Percentiles rank a stretch among this genome's conserved stretches.
Evolutionary conservation across 169 alveolate genomes (phyloP).

Genomic region (Plasmodium sp.): DNA sequence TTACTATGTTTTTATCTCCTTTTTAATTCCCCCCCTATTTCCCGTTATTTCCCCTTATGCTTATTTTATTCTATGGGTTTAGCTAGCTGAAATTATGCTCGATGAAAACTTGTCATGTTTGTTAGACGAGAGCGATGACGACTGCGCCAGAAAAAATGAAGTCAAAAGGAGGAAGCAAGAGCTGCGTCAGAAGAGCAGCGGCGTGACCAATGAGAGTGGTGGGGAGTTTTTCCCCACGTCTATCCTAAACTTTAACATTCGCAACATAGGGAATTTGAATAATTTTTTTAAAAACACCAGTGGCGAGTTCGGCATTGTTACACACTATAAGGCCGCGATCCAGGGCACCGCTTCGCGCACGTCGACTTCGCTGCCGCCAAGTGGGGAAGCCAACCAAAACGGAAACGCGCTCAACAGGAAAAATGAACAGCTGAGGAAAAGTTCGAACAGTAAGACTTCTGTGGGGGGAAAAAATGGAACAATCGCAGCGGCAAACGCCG

Average conservation of each 20-base stretch:
- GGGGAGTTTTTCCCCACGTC: constrained; percentile 11
- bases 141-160: constrained; percentile 7
- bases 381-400: not conserved
- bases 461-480: not conserved
- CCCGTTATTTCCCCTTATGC: not conserved
- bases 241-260: constrained; percentile 40
- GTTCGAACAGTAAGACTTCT: not conserved
- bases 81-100: constrained; percentile 27
- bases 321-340: not conserved
- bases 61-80: not conserved
- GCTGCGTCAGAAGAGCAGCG: not conserved
- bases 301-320: not conserved
- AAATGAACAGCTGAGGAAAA: constrained; percentile 5
- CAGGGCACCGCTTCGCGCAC: not conserved
- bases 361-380: not conserved
- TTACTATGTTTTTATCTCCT: not conserved
- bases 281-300: constrained; percentile 39
- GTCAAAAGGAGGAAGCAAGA: constrained; percentile 7
- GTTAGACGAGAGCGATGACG: constrained; percentile 74
- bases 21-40: not conserved
- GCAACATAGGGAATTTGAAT: constrained; percentile 43
- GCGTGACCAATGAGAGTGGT: not conserved
- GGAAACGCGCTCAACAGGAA: not conserved
- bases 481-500: not conserved
- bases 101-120: constrained; percentile 74